These are phyloP conservation scores for Venturia oleaginea DNA, from an alignment of 2,329 filamentous ascomycete species.

Conservation along the genomic window DNA sequence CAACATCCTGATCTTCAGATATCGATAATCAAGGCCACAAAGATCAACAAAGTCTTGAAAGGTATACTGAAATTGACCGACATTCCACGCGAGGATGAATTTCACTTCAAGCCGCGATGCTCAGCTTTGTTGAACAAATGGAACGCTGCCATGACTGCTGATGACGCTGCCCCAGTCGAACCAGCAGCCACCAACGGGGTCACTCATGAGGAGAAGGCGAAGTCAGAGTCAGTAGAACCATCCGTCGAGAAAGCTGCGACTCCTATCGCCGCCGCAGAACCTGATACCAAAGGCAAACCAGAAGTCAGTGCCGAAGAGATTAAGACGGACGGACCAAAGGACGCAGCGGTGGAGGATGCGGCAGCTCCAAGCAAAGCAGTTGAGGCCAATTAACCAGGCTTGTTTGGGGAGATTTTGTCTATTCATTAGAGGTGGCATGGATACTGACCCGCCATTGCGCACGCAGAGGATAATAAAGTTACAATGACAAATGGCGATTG, in stretches of 20 bases:
- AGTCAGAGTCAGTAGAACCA: neutral
- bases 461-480: neutral
- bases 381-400: neutral
- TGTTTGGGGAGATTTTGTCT: neutral
- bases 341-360: neutral
- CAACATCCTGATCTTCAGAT: slow-evolving; percentile 72
- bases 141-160: slow-evolving; percentile 59
- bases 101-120: slow-evolving; percentile 78
- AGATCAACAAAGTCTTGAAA: slow-evolving; percentile 98
- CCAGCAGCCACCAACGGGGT: slow-evolving; percentile 10
- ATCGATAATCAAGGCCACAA: slow-evolving; percentile 79
- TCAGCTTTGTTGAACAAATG: slow-evolving; percentile 74
- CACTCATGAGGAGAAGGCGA: slow-evolving; percentile 7
- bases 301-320: neutral
- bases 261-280: neutral
- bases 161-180: slow-evolving; percentile 1
- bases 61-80: slow-evolving; percentile 78
- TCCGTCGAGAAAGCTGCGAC: neutral
- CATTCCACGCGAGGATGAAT: slow-evolving; percentile 84
- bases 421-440: neutral
- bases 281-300: neutral
- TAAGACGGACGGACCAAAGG: neutral
- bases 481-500: neutral
- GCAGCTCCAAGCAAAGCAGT: neutral
- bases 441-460: neutral